Conservation (phyloP, 202 grass and related monocot species). For the Hordeum pubiflorum region DNA sequence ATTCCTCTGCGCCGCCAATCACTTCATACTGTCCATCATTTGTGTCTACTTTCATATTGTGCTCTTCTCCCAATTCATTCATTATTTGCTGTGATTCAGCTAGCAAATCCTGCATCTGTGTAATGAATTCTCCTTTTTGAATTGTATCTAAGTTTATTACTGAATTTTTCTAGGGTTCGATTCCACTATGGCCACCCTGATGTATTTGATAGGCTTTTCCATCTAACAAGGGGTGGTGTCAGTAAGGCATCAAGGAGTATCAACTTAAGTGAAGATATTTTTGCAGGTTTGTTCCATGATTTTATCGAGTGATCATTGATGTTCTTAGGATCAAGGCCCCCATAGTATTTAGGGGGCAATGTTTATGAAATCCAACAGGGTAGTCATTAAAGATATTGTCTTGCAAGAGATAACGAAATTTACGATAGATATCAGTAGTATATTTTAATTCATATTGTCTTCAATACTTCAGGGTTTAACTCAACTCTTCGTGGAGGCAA, state of each 20-base stretch:
- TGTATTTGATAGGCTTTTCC: conserved; percentile 92
- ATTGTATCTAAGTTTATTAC: conserved; percentile 27
- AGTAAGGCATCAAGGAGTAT: conserved; percentile 94
- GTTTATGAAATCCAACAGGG: background rate
- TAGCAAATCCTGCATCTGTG: too few relatives aligned
- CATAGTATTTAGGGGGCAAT: background rate
- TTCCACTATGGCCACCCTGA: conserved; percentile 98
- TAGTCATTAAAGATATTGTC: conserved; percentile 5
- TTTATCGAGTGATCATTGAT: background rate
- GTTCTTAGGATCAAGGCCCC: background rate
- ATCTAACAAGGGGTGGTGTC: conserved; percentile 86
- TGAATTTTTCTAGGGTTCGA: conserved; percentile 35
- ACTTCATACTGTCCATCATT: too few relatives aligned
- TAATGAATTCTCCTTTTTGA: conserved; percentile 12
- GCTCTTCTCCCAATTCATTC: too few relatives aligned
- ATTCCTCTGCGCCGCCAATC: too few relatives aligned
- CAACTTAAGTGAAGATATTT: conserved; percentile 94
- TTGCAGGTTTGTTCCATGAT: conserved; percentile 51
- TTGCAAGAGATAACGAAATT: background rate
- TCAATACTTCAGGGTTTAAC: conserved; percentile 58
- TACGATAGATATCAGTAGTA: background rate
- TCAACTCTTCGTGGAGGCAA: conserved; percentile 87
- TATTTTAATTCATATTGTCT: background rate
- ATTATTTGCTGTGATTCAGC: too few relatives aligned
- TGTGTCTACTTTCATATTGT: too few relatives aligned